Base-by-base conservation (phyloP, 129 eudicot species). In the Flaveria ramosissima region DNA sequence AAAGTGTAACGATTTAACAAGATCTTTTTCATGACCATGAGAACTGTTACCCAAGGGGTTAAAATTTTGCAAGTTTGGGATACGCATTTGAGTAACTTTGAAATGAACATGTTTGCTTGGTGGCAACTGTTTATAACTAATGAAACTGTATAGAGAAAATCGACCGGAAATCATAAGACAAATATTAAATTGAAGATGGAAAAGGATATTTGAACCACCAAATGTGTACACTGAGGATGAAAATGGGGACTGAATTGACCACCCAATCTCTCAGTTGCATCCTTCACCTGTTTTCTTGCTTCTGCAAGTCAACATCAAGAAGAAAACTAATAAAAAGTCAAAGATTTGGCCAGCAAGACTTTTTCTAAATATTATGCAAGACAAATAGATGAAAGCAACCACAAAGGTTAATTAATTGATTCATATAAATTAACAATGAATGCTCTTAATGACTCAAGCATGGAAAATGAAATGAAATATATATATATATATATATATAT, bases 191-290 rank as follows among this genome's bases (percentile, higher is more conserved):
- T 48, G 20, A 55, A 83, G 62, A 77, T 46, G 39, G 27, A 80
- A 77, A 85, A 91, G 96, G 97, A 91, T 89, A 90, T 93, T 77
- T 94, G 96, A 85, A 94, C 93, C 75, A 94, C 93, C 92, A 94
- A 87, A 78, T 94, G 98, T 60, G 98, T 94, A 80, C 97, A 94
- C 2, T 87, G 88, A 63, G 93, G 96, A 71, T 91, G 92, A 72
- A 91, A 84, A 89, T 87, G 84, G 53, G 98, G 87, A 84, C 97
- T 91, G 52, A 88, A 94, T 84, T 76, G 81, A 75, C 98, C 98
- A 83, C 97, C 98, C 78, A 94, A 83, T 87, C 89, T 86, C 85
- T 91, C 91, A 45, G 96, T 89, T 75, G 90, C 97, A 76, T 91
- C 90, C 92, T 65, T 89, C 42, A 94, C 97, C 85, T 94, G 96